phyloP scores from a whole-genome alignment of 495 filamentous ascomycete species.

The Beverwykella pulmonaria region DNA sequence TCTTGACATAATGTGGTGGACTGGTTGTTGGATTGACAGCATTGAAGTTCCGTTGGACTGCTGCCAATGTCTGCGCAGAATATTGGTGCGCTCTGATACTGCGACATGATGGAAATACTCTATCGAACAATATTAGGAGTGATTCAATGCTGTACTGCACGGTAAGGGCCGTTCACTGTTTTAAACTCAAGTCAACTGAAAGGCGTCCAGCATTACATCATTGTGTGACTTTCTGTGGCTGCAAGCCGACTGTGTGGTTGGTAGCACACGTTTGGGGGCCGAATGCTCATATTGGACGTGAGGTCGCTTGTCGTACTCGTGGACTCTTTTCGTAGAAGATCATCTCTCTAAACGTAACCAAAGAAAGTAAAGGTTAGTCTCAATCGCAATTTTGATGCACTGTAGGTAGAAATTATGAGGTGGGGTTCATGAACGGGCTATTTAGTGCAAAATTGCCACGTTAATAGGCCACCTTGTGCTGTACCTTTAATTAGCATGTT shows the following conservation, averaged over 20 bases:
- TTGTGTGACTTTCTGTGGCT: not conserved
- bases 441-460: too few species aligned
- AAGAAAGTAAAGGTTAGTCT: too few species aligned
- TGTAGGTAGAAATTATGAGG: too few species aligned
- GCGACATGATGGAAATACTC: slow-evolving; percentile 5
- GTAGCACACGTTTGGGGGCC: not conserved
- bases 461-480: too few species aligned
- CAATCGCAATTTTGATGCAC: too few species aligned
- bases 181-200: not conserved
- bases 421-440: too few species aligned
- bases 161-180: not conserved
- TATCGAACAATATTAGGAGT: too few species aligned
- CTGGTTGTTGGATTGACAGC: slow-evolving; percentile 8
- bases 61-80: slow-evolving; percentile 18
- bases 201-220: not conserved
- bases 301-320: too few species aligned
- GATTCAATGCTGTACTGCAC: too few species aligned
- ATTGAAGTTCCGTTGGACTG: slow-evolving; percentile 1
- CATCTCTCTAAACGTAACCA: too few species aligned
- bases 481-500: too few species aligned
- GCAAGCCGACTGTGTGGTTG: not conserved
- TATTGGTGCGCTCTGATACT: not conserved
- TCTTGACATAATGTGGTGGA: not conserved
- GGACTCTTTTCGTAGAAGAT: too few species aligned
- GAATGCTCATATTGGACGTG: not conserved